Conservation (phyloP, 1,284 basidiomycete species). For the Trichosporon faecale region DNA sequence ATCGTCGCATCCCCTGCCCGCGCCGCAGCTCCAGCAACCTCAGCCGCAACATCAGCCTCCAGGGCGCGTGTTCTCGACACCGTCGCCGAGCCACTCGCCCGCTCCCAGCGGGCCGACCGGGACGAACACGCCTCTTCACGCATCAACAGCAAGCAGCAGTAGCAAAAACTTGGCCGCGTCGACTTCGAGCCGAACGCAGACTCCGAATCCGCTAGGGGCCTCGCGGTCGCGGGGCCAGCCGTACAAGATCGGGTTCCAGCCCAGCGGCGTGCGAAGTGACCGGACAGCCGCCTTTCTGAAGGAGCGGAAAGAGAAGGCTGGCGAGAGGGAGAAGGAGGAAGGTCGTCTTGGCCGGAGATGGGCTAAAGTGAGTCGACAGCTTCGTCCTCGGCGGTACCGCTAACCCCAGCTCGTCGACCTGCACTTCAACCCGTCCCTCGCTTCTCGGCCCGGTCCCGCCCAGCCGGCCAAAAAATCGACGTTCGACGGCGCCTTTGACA, state of each 20-base stretch:
- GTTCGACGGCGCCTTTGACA: constrained; percentile 33
- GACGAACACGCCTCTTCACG: neutral
- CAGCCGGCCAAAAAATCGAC: constrained; percentile 2
- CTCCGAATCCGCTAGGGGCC: neutral
- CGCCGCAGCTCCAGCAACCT: neutral
- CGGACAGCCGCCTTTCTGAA: constrained; percentile 75
- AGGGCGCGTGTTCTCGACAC: neutral
- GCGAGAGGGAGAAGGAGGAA: constrained; percentile 68
- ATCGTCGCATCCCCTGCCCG: neutral
- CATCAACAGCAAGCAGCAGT: neutral
- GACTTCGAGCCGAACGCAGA: neutral
- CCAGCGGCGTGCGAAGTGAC: constrained; percentile 66
- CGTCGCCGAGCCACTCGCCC: neutral
- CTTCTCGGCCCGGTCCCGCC: neutral
- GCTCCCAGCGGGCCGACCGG: neutral
- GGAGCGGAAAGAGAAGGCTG: constrained; percentile 58
- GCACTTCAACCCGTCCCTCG: constrained; percentile 63
- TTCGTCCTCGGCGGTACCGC: neutral
- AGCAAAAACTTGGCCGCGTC: neutral
- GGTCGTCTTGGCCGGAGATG: constrained; percentile 74
- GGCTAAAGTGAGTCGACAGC: constrained; percentile 60
- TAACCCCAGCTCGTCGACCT: constrained; percentile 62
- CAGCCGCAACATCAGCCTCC: neutral
- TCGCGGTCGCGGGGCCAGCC: constrained; percentile 50
- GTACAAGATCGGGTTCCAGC: constrained; percentile 78